Evolutionary conservation across 1,284 basidiomycete species (phyloP).

Genomic region (Vanrija humicola): DNA sequence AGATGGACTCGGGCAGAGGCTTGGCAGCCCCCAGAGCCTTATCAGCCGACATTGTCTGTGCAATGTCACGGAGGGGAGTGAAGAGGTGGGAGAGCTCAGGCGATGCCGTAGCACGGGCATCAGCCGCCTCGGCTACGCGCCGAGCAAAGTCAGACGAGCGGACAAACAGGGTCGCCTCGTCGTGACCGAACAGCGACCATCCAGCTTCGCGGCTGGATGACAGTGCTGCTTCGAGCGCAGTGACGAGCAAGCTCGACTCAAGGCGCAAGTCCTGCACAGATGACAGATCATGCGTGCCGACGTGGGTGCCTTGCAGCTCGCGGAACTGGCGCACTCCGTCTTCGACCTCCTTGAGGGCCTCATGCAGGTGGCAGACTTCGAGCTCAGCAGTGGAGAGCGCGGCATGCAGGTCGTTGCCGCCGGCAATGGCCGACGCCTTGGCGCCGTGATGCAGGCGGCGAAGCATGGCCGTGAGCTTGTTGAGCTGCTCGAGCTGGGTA

Average conservation of each 20-base stretch:
- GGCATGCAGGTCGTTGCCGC: conserved; percentile 16
- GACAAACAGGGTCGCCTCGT: conserved; percentile 19
- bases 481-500: conserved; percentile 6
- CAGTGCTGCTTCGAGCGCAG: conserved; percentile 22
- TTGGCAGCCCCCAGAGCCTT: neutral
- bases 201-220: conserved; percentile 14
- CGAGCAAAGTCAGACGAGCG: conserved; percentile 7
- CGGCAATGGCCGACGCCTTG: conserved; percentile 15
- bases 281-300: conserved; percentile 20
- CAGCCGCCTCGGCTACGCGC: conserved; percentile 1
- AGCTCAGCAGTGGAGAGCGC: conserved; percentile 20
- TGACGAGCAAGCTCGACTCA: conserved; percentile 20
- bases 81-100: conserved; percentile 55
- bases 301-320: conserved; percentile 29
- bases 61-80: conserved; percentile 54
- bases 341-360: conserved; percentile 31
- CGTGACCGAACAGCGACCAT: conserved; percentile 27
- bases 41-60: conserved; percentile 28
- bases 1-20: conserved; percentile 16
- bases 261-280: conserved; percentile 27
- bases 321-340: conserved; percentile 33
- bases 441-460: conserved; percentile 24
- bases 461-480: conserved; percentile 4
- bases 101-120: conserved; percentile 20
- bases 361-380: conserved; percentile 20